Percentiles rank a stretch among this genome's conserved stretches.
Conservation (phyloP, 495 filamentous ascomycete species). For the Ramalina peruviana region DNA sequence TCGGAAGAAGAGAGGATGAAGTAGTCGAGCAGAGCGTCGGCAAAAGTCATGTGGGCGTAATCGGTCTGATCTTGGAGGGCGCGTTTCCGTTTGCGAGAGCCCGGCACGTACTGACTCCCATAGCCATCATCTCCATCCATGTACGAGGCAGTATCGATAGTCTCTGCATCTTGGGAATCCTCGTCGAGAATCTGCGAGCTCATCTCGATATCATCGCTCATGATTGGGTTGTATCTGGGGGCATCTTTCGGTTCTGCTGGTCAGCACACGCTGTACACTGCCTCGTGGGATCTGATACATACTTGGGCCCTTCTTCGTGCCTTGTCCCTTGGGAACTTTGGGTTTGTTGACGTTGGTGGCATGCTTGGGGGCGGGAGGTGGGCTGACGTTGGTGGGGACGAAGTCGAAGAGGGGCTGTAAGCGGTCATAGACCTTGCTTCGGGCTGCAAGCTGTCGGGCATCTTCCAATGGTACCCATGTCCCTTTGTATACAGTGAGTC, state of each 20-base stretch:
- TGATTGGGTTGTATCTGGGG: conserved; percentile 8
- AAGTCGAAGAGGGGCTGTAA: conserved; percentile 82
- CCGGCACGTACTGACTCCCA: conserved; percentile 48
- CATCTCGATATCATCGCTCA: conserved; percentile 43
- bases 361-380: conserved; percentile 89
- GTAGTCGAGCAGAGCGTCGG: conserved; percentile 85
- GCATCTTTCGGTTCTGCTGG: conserved; percentile 12
- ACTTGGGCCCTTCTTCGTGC: conserved; percentile 29
- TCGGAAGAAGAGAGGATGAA: conserved; percentile 70
- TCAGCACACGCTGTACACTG: neutral
- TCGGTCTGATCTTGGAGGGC: conserved; percentile 46
- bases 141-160: conserved; percentile 67
- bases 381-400: conserved; percentile 67
- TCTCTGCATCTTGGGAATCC: conserved; percentile 67
- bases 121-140: conserved; percentile 68
- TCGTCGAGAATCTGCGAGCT: conserved; percentile 54
- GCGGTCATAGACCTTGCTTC: conserved; percentile 72
- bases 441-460: conserved; percentile 64
- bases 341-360: conserved; percentile 55
- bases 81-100: conserved; percentile 68
- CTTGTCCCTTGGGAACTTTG: conserved; percentile 40
- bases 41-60: conserved; percentile 76
- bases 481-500: conserved; percentile 39
- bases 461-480: conserved; percentile 90
- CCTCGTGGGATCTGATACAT: neutral